Evolutionary conservation across 257 asterid species (phyloP), one percentile per base, ranked within the genome.

Genomic region (Nicotiana knightiana): DNA sequence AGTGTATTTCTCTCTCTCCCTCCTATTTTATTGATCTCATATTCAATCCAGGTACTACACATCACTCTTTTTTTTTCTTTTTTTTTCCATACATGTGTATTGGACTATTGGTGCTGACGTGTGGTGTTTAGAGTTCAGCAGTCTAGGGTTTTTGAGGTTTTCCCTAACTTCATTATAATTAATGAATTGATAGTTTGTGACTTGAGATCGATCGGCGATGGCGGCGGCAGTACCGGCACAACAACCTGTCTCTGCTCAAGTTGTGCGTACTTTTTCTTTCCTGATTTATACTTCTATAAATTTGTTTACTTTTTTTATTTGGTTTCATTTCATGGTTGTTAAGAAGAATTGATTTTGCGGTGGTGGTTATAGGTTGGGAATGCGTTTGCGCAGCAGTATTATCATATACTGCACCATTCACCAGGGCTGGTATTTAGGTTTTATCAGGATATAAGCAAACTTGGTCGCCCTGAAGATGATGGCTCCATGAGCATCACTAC

Each of bases 361-460:
- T 2, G 51, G 51, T 28, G 59, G 16, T 33, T 83, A 18, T 83
- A 93, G 97, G 97, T 93, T 39, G 97, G 94, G 33, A 88, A 91
- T 61, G 93, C 93, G 1, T 93, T 93, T 55, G 97, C 86, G 82
- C 87, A 88, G 87, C 97, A 93, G 90, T 93, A 93, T 82, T 93
- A 93, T 85, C 90, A 87, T 58, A 86, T 92, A 82, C 90, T 93
- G 86, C 90, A 87, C 83, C 89, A 85, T 46, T 92, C 95, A 6
- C 97, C 97, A 11, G 90, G 76, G 62, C 87, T 88, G 4, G 97
- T 88, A 77, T 84, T 86, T 81, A 85, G 89, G 75, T 93, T 93
- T 85, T 93, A 92, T 85, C 93, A 92, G 87, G 97, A 93, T 65
- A 77, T 58, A 51, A 93, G 97, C 81, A 87, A 81, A 87, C 86